Conservation (phyloP, 2,329 filamentous ascomycete genomes). For the Tolypocladium amazonense region DNA sequence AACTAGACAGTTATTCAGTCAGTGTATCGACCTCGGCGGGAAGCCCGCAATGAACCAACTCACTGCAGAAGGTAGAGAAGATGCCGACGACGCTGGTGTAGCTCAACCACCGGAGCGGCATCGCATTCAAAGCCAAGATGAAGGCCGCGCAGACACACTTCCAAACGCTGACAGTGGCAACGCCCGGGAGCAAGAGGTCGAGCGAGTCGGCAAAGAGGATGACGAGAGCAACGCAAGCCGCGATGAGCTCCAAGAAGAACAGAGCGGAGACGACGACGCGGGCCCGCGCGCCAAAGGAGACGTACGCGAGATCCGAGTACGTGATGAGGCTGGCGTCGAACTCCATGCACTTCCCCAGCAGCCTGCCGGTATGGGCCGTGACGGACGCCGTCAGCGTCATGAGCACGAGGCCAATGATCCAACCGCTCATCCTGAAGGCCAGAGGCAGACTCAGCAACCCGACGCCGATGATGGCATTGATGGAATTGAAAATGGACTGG, state of each 20-base stretch:
- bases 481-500: slow-evolving; percentile 93
- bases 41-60: slow-evolving; percentile 26
- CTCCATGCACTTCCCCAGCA: slow-evolving; percentile 82
- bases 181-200: slow-evolving; percentile 61
- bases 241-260: slow-evolving; percentile 80
- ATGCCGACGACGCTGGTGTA: slow-evolving; percentile 93
- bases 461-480: slow-evolving; percentile 85
- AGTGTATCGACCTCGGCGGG: not conserved
- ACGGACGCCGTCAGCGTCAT: slow-evolving; percentile 62
- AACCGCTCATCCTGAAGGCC: slow-evolving; percentile 78
- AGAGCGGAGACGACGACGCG: slow-evolving; percentile 74
- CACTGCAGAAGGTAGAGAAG: slow-evolving; percentile 76
- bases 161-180: slow-evolving; percentile 59
- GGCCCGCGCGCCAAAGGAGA: slow-evolving; percentile 76
- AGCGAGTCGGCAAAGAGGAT: slow-evolving; percentile 92
- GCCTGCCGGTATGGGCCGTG: slow-evolving; percentile 76
- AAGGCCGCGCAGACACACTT: slow-evolving; percentile 75
- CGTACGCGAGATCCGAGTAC: slow-evolving; percentile 86
- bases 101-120: slow-evolving; percentile 73
- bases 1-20: slow-evolving; percentile 38
- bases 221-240: slow-evolving; percentile 78
- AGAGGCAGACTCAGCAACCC: slow-evolving; percentile 82
- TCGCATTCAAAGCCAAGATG: slow-evolving; percentile 71
- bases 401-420: slow-evolving; percentile 71
- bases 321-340: slow-evolving; percentile 78